phyloP scores from a whole-genome alignment of 306 rosid genomes.

The Glycine latifolia region DNA sequence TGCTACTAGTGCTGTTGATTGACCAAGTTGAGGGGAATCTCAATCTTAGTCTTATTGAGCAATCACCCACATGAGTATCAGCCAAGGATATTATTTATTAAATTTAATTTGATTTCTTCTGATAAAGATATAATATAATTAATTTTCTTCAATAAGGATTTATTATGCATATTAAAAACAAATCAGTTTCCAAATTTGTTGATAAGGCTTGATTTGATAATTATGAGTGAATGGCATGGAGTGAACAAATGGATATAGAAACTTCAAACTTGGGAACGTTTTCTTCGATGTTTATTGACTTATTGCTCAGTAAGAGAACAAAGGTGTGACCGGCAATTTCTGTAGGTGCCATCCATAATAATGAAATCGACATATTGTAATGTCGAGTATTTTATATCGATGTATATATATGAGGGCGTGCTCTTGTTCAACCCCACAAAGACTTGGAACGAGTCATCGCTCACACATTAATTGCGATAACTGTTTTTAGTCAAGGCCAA shows the following conservation, averaged over 20 bases:
- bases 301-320: not conserved
- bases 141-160: too few species aligned
- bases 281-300: not conserved
- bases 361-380: too few species aligned
- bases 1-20: constrained; percentile 48
- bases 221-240: not conserved
- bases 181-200: not conserved
- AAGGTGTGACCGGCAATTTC: constrained; percentile 25
- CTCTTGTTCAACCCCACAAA: too few species aligned
- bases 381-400: too few species aligned
- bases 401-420: not conserved
- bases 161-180: too few species aligned
- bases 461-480: too few species aligned
- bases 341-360: not conserved
- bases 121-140: too few species aligned
- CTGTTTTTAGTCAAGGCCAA: too few species aligned
- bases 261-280: not conserved
- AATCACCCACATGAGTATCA: constrained; percentile 58
- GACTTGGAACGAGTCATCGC: too few species aligned
- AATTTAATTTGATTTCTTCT: too few species aligned
- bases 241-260: not conserved
- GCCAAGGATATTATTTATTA: constrained; percentile 39
- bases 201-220: not conserved
- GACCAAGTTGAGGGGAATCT: constrained; percentile 61
- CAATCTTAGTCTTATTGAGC: constrained; percentile 61